Evolutionary conservation across 768 basidiomycete genomes (phyloP), one percentile per base, ranked within the genome.

Genomic region (Leccinum disarticulatum): DNA sequence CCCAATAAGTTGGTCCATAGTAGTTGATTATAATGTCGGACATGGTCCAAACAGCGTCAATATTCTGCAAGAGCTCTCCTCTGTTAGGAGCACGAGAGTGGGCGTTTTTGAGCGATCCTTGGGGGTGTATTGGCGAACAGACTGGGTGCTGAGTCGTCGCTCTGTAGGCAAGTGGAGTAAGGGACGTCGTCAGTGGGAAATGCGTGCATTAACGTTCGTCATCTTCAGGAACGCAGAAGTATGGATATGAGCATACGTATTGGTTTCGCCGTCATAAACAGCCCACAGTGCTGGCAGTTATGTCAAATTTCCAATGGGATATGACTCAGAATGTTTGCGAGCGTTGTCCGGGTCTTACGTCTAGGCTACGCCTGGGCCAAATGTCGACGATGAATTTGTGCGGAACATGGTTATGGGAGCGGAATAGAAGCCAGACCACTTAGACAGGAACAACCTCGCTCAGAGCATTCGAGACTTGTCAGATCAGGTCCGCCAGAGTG

Each of bases 1-100:
- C 59, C 62, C 62, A 63, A 41, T 61, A 61, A 9, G n/a, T 10
- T 17, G 41, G 41, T 6, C 41, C 41, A 43, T 43, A 43, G 41
- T 43, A 43, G 41, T 43, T n/a, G n/a, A 43, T 31, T 31, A 31
- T n/a, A 6, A 10, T 10, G 41, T 3, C 10, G 41, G n/a, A 8
- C 41, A 43, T 43, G n/a, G 9, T n/a, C 9, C 17, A 43, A 43
- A 43, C 41, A n/a, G 41, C n/a, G 41, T 43, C n/a, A n/a, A n/a
- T 43, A 41, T 41, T 41, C 38, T 17, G 10, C 36, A 38, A 38
- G 36, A 17, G 17, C 3, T 43, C 9, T n/a, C 30, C 30, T 30
- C 30, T 10, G n/a, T n/a, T n/a, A n/a, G 41, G 41, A 43, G 41
- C n/a, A 43, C 41, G 41, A 43, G 41, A 43, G 41, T n/a, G n/a